Conservation (phyloP, 306 rosid genomes). For the Citrullus amarus region DNA sequence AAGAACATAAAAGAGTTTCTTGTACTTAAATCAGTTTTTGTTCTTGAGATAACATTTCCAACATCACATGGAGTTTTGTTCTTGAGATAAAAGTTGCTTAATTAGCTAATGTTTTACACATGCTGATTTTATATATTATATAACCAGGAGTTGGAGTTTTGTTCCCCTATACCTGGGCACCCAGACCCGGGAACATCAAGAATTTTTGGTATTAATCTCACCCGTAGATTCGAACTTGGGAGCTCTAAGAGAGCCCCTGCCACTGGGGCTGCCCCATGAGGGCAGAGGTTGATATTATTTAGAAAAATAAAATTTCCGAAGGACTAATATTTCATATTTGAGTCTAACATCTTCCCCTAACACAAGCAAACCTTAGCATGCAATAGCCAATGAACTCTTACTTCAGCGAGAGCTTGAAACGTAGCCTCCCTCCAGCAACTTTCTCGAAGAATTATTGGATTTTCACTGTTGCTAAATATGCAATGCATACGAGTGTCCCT, state of each 20-base stretch:
- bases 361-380: neutral
- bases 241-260: no score
- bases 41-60: neutral
- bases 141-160: no score
- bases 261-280: no score
- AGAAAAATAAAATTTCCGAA: neutral
- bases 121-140: no score
- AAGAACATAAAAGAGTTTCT: neutral
- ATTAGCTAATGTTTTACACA: neutral
- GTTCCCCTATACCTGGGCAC: no score
- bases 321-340: neutral
- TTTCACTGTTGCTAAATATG: slow-evolving; percentile 41
- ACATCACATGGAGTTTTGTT: neutral
- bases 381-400: slow-evolving; percentile 43
- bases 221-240: no score
- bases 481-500: slow-evolving; percentile 95
- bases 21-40: neutral
- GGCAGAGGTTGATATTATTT: neutral
- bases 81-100: no score
- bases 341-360: neutral
- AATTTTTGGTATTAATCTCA: no score
- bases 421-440: slow-evolving; percentile 95
- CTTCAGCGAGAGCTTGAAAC: slow-evolving; percentile 64
- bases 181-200: no score
- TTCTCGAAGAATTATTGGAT: slow-evolving; percentile 66